Conservation (phyloP, 352 stramenopile genomes). For the Phytopythium chamaehyphon region DNA sequence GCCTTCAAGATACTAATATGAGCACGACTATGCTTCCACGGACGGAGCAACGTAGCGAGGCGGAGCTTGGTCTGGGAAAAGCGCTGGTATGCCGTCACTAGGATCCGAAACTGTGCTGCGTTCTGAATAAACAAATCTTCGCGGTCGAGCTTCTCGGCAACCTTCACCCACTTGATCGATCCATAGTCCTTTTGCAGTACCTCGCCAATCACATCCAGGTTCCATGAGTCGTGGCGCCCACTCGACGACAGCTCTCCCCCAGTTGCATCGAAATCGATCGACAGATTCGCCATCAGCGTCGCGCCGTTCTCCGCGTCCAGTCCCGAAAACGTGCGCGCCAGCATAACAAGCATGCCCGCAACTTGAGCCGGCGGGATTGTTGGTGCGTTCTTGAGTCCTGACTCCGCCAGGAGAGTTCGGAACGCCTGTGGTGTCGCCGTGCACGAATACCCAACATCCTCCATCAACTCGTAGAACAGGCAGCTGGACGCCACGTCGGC, state of each 20-base stretch:
- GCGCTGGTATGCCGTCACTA: conserved; percentile 77
- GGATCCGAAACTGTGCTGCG: conserved; percentile 54
- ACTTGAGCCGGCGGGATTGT: conserved; percentile 85
- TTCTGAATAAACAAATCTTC: conserved; percentile 68
- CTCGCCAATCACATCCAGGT: conserved; percentile 83
- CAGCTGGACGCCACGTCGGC: conserved; percentile 73
- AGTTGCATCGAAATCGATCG: conserved; percentile 64
- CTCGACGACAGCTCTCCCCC: conserved; percentile 21
- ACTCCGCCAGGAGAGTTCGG: conserved; percentile 78
- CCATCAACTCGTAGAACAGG: conserved; percentile 89
- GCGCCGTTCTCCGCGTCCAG: conserved; percentile 63
- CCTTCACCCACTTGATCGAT: conserved; percentile 85
- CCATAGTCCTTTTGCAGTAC: conserved; percentile 82
- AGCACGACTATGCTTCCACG: conserved; percentile 76
- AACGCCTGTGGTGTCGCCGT: conserved; percentile 78
- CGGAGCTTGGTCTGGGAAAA: conserved; percentile 83
- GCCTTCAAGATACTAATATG: conserved; percentile 77
- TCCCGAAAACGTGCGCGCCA: conserved; percentile 74
- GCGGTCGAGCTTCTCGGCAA: conserved; percentile 81
- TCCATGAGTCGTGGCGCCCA: conserved; percentile 52
- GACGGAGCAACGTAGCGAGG: conserved; percentile 58
- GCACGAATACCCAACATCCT: conserved; percentile 86
- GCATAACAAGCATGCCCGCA: conserved; percentile 86
- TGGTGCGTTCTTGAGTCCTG: conserved; percentile 69
- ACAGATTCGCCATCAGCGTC: conserved; percentile 78